phyloP scores from a whole-genome alignment of 306 rosid genomes.

The Cajanus cajan region DNA sequence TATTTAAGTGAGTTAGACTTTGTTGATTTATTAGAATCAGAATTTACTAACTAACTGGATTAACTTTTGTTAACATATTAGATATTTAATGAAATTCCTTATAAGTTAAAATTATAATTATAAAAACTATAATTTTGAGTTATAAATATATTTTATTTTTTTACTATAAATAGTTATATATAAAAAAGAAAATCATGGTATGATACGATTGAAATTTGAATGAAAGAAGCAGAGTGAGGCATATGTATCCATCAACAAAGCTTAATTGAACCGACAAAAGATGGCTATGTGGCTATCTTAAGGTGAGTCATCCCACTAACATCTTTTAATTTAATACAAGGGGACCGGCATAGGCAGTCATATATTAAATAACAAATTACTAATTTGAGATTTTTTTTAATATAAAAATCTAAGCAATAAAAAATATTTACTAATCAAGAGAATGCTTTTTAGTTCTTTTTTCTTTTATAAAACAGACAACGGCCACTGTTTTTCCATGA shows the following conservation, averaged over 20 bases:
- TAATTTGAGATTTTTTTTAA: not conserved
- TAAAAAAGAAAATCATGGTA: too few species aligned
- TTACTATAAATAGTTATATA: too few species aligned
- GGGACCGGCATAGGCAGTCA: not conserved
- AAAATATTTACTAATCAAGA: not conserved
- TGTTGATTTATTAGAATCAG: too few species aligned
- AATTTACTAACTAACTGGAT: too few species aligned
- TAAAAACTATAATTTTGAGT: too few species aligned
- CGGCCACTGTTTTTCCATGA: not conserved
- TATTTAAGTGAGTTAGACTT: too few species aligned
- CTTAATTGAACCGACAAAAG: slow-evolving; percentile 23
- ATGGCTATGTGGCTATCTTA: slow-evolving; percentile 24
- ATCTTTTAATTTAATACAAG: not conserved
- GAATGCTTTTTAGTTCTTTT: not conserved
- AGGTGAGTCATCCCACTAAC: slow-evolving; percentile 5
- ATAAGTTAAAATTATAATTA: too few species aligned
- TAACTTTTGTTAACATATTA: too few species aligned
- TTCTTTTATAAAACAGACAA: not conserved
- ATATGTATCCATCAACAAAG: not conserved
- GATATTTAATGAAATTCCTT: too few species aligned
- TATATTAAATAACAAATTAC: not conserved
- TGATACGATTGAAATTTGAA: too few species aligned
- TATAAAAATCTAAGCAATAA: not conserved
- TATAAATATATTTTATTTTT: too few species aligned
- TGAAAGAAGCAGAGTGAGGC: too few species aligned